Base-by-base conservation (phyloP, 1,284 basidiomycete species). In the Xanthoconium separans region DNA sequence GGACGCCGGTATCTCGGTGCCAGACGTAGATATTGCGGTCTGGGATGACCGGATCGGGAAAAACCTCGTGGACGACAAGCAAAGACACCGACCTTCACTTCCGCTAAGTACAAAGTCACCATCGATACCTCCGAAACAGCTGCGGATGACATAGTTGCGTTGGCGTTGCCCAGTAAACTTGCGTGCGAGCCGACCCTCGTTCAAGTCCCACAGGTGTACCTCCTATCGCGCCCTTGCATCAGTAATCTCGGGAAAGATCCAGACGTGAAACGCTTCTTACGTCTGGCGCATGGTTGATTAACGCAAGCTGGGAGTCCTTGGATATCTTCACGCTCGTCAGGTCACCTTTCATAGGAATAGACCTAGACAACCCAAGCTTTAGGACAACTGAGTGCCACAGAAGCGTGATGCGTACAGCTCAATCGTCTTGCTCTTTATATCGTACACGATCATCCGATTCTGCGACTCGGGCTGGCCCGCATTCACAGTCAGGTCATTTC, bases 1-100 rank as follows among this genome's bases (percentile, higher is more conserved):
- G 79, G 0, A 82, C 77, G 0, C 90, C 91, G 4, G 88, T 89
- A 62, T 93, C 89, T 49, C 90, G 87, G 71, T 98, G 93, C 95
- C 96, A 99, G 24, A 98, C 83, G 73, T 98, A 98, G 47, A 98
- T 87, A 59, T 90, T 89, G 40, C 86, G 84, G 75, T 97, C 91
- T 94, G 43, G 67, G 46, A 55, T 36, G 34, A 41, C 36, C 16
- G 16, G n/a, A 53, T 58, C 45, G 63, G 56, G 24, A 13, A 53
- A 49, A 46, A 34, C 11, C 27, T 27, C 27, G 39, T 12, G n/a
- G 24, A 18, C 18, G 46, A 40, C 6, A 7, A 27, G 27, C 44
- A 46, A 53, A 40, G 46, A 47, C 37, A 73, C 80, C 60, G 62
- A 91, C 95, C 94, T 84, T 98, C 95, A 69, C 93, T 95, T 29